Evolutionary conservation across 2,329 filamentous ascomycete genomes (phyloP).

Genomic region (Blastomyces percursus): DNA sequence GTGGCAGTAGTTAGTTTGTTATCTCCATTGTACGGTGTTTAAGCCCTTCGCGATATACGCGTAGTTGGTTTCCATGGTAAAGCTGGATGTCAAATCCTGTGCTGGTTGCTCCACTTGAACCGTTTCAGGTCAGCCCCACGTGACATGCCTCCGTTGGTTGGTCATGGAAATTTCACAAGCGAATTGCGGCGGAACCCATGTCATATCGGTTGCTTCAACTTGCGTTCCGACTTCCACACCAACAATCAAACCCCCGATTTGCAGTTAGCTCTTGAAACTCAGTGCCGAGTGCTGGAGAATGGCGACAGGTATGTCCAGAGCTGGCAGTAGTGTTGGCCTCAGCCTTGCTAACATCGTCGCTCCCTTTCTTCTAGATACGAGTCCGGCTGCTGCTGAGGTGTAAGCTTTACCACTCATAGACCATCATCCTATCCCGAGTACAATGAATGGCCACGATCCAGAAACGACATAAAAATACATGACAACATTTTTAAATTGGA

Average conservation of each 20-base stretch:
- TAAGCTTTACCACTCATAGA: slow-evolving; percentile 10
- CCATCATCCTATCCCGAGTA: neutral
- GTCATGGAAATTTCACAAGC: neutral
- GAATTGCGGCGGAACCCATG: neutral
- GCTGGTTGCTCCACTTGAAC: neutral
- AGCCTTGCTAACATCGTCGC: neutral
- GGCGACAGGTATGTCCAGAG: neutral
- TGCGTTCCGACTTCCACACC: neutral
- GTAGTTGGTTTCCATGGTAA: neutral
- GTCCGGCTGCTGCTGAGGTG: slow-evolving; percentile 27
- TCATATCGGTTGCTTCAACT: neutral
- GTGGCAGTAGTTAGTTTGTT: no score
- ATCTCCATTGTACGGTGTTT: no score
- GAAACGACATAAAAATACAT: neutral
- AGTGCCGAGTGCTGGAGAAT: neutral
- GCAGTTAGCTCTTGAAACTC: neutral
- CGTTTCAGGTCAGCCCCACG: neutral
- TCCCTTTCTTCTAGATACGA: neutral
- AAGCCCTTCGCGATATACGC: no score
- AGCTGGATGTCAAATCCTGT: neutral
- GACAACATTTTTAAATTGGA: neutral
- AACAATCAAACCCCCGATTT: neutral
- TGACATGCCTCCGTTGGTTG: neutral
- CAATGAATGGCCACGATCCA: neutral
- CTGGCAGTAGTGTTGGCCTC: neutral